Base-by-base conservation (phyloP, 176 grass and related monocot genomes). In the Alloteropsis semialata region DNA sequence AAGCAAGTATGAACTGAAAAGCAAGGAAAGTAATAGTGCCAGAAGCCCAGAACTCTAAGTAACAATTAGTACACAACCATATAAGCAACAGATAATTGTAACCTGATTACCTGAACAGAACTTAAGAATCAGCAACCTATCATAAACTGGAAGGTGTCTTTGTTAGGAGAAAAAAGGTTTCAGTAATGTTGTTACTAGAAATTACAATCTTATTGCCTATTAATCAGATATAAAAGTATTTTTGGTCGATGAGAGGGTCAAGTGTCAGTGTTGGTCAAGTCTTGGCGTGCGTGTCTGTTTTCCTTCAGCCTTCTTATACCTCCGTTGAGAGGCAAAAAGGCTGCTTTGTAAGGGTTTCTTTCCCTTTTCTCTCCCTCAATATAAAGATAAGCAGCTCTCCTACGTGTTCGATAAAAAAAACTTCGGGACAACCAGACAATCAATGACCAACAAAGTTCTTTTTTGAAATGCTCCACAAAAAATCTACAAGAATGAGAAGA, bases 1-100 rank as follows among this genome's bases (percentile, higher is more conserved):
- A 85, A 32, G n/a, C 33, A 83, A 83, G 67, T 43, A 25, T 49
- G 25, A 37, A 69, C 13, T 60, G 42, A 43, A 45, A 88, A 80
- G 32, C 28, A 38, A 64, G 36, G 34, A 21, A 78, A 84, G 38
- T 68, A 68, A 48, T 36, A 84, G 30, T 24, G 65, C 43, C 17
- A 72, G 25, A 72, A 28, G n/a, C 43, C 43, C 17, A 72, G 25
- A 72, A 28, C 41, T 53, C 45, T 48, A 88, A 43, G 54, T 21
- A 78, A 63, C 76, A 39, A n/a, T 24, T n/a, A 80, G 11, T 73
- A 46, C 27, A 59, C 32, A 81, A 45, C 18, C 41, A 44, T 45
- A 70, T 70, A 39, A 44, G 19, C 3, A 64, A 13, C 34, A 45
- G 27, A 2, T 6, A 32, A 33, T 19, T 19, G 28, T 17, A 67